Evolutionary conservation across 176 grass and related monocot species (phyloP).

Genomic region (Phragmites australis): DNA sequence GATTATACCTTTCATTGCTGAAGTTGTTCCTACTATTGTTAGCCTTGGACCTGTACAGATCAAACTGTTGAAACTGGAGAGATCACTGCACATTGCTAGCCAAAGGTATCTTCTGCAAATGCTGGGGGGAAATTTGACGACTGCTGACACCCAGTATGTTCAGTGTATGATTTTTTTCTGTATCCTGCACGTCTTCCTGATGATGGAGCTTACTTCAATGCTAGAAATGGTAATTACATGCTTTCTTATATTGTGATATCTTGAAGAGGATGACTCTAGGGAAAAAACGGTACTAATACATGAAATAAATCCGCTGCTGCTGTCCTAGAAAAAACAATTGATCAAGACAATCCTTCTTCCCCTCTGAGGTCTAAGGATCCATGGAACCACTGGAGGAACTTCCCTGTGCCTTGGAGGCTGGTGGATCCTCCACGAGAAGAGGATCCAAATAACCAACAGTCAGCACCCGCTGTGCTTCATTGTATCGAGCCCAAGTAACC

Average conservation of each 20-base stretch:
- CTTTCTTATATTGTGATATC: background rate
- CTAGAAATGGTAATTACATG: background rate
- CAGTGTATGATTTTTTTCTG: background rate
- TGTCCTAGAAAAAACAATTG: background rate
- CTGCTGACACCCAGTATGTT: too few species aligned
- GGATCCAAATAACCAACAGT: slow-evolving; percentile 37
- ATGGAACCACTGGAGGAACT: slow-evolving; percentile 52
- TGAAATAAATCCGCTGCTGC: slow-evolving; percentile 1
- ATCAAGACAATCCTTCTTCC: background rate
- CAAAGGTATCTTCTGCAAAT: background rate
- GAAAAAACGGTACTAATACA: background rate
- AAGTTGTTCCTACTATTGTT: slow-evolving; percentile 24
- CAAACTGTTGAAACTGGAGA: slow-evolving; percentile 26
- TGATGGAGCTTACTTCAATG: slow-evolving; percentile 6
- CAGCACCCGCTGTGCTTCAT: slow-evolving; percentile 44
- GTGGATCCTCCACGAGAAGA: slow-evolving; percentile 51
- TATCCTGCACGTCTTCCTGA: background rate
- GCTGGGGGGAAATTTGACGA: background rate
- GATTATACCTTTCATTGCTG: slow-evolving; percentile 17
- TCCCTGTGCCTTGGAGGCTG: slow-evolving; percentile 34
- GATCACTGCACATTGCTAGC: background rate
- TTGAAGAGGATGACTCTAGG: background rate
- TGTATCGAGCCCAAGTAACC: slow-evolving; percentile 81
- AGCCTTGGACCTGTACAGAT: background rate
- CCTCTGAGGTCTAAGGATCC: slow-evolving; percentile 34